Evolutionary conservation across 768 basidiomycete genomes (phyloP), one percentile per base, ranked within the genome.

Genomic region (Butyriboletus loyo): DNA sequence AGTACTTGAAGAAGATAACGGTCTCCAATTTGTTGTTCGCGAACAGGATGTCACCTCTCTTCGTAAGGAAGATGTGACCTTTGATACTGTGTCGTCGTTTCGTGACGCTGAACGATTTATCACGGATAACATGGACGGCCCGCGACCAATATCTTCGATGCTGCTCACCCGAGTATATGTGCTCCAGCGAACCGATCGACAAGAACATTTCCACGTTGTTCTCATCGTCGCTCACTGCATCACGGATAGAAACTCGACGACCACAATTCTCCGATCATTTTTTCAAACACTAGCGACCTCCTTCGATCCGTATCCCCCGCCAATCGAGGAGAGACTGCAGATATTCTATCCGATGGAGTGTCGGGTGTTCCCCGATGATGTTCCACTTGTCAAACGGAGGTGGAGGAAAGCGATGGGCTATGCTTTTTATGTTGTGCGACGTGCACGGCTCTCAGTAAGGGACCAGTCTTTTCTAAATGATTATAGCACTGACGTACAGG

Each of bases 181-280:
- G 35, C 62, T 80, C 14, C 62, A 56, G 43, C 73, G 74, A 43
- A 68, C 63, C 15, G 79, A 82, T 59, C 49, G 59, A 11, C 58
- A 60, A 2, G 68, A 64, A 17, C 65, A 52, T 13, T 69, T 75
- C 50, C 76, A 82, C 50, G 54, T 79, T 31, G 45, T 82, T 25
- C 65, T 82, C 44, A 66, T 74, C 28, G 64, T 75, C 8, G 75
- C 79, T 4, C 83, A 84, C 58, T 64, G 42, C 28, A 43, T 43
- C 19, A 43, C 42, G 27, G 42, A 43, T 14, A 19, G 42, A 10
- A 19, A 3, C 27, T 30, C 42, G n/a, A 43, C 42, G 19, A 43
- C 27, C 42, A 53, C 52, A 4, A 1, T 53, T 31, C 46, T 53
- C 14, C 46, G 34, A 15, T 30, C 52, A 13, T 53, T 53, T 30